phyloP scores from a whole-genome alignment of 768 basidiomycete species.

The Boletus insuetus region DNA sequence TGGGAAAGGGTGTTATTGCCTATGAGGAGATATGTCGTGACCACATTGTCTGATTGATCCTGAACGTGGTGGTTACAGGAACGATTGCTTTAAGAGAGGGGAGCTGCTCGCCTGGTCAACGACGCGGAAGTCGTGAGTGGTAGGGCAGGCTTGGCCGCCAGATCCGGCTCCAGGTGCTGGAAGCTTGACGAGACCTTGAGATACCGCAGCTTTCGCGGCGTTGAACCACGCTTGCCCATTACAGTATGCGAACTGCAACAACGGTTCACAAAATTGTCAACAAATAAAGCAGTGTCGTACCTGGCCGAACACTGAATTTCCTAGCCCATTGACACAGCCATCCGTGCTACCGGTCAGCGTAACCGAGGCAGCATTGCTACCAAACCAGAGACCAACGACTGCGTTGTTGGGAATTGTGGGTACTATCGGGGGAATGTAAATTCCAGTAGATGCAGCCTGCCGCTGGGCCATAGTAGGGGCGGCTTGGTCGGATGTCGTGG shows the following conservation, averaged over 20 bases:
- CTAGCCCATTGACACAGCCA: constrained; percentile 24
- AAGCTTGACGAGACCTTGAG: constrained; percentile 17
- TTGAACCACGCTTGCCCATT: constrained; percentile 26
- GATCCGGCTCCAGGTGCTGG: constrained; percentile 20
- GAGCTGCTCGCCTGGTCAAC: constrained; percentile 21
- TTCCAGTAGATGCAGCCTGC: constrained; percentile 18
- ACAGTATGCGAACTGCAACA: constrained; percentile 22
- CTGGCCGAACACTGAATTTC: constrained; percentile 25
- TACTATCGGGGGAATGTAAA: constrained; percentile 19
- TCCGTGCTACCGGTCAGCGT: constrained; percentile 22
- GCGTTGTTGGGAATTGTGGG: constrained; percentile 25
- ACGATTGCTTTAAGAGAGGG: neutral
- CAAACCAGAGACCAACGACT: constrained; percentile 29
- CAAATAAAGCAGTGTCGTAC: neutral
- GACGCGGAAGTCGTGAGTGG: constrained; percentile 27
- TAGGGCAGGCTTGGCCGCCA: constrained; percentile 23
- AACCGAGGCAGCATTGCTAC: constrained; percentile 23
- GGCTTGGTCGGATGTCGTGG: neutral
- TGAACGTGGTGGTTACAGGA: neutral
- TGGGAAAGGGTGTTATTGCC: constrained; percentile 22
- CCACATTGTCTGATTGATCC: constrained; percentile 30
- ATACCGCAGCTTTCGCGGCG: constrained; percentile 20
- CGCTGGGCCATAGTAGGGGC: constrained; percentile 1
- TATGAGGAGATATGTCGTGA: constrained; percentile 29
- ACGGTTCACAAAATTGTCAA: neutral